Base-by-base conservation (phyloP, 306 rosid genomes). In the Alnus rubra region DNA sequence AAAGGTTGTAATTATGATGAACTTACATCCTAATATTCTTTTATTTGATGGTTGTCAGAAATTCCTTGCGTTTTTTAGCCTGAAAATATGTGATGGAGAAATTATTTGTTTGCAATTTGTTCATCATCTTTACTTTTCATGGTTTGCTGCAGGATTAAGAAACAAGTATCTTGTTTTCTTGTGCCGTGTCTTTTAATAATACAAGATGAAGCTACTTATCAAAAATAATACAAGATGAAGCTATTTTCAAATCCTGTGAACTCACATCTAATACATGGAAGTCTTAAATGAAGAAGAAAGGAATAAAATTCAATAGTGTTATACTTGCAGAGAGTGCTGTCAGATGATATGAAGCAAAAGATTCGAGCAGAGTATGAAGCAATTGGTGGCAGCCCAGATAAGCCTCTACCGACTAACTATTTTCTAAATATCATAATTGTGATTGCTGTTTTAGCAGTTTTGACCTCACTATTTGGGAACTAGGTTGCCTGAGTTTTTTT, bases 261-360 rank as follows among this genome's bases (percentile, higher is more conserved):
- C 76, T 89, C 89, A 82, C 84, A 70, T 79, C 85, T 87, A 83
- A 83, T 81, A 76, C 80, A 73, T 87, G 89, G 94, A 81, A 86
- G 89, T 92, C 86, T 86, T 81, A 82, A 88, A 81, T 85, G 92
- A 88, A 85, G 93, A 72, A 83, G 92, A 86, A 81, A 77, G 91
- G 91, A 90, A 90, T 88, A 96, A 92, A 93, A 91, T 86, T 93
- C 94, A 88, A 48, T 85, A 85, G 96, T 84, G 78, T 91, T 84
- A 82, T 93, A 91, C 86, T 89, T 93, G 97, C 97, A 91, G 97
- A 90, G 76, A 83, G 97, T 89, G 88, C 89, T 91, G 77, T 96
- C 92, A 72, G 90, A 88, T 4, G 9, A 83, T 48, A 90, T 90
- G 97, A 91, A 84, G 94, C 89, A 91, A 92, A 96, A 93, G 90